phyloP scores from a whole-genome alignment of 2,329 filamentous ascomycete genomes.

The Stachybotrys chlorohalonatus region DNA sequence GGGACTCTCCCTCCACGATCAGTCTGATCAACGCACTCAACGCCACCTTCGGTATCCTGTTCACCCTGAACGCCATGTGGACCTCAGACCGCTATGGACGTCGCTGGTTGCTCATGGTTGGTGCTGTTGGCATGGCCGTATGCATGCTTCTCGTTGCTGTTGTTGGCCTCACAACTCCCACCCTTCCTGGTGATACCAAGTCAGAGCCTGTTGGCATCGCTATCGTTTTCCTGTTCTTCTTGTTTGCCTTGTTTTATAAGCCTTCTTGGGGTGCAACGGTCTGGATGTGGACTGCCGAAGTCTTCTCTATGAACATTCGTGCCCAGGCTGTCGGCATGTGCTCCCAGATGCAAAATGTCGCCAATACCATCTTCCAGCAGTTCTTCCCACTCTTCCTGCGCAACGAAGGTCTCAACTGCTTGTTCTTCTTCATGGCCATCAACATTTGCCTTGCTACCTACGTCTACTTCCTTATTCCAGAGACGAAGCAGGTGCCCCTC shows the following conservation, averaged over 20 bases:
- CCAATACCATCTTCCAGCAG: conserved; percentile 59
- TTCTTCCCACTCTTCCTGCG: conserved; percentile 61
- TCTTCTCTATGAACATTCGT: conserved; percentile 65
- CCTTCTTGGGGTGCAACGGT: conserved; percentile 61
- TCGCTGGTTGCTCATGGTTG: conserved; percentile 60
- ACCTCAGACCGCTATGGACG: conserved; percentile 64
- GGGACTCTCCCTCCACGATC: conserved; percentile 47
- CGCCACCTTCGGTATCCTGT: conserved; percentile 62
- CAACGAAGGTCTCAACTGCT: conserved; percentile 37
- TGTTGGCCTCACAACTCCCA: conserved; percentile 41
- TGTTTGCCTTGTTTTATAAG: conserved; percentile 61
- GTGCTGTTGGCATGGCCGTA: conserved; percentile 57
- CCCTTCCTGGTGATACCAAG: conserved; percentile 40
- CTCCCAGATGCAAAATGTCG: conserved; percentile 51
- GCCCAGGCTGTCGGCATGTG: conserved; percentile 63
- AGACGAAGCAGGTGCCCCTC: conserved; percentile 46
- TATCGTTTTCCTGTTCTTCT: conserved; percentile 60
- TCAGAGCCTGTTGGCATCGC: conserved; percentile 50
- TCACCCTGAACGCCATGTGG: conserved; percentile 66
- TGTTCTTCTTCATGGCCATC: conserved; percentile 22
- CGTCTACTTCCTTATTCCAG: conserved; percentile 41
- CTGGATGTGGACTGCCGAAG: conserved; percentile 63
- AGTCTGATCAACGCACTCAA: conserved; percentile 68
- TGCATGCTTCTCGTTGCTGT: conserved; percentile 58
- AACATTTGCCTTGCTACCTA: conserved; percentile 38